phyloP scores from a whole-genome alignment of 129 eudicot species.

The Silybum marianum region DNA sequence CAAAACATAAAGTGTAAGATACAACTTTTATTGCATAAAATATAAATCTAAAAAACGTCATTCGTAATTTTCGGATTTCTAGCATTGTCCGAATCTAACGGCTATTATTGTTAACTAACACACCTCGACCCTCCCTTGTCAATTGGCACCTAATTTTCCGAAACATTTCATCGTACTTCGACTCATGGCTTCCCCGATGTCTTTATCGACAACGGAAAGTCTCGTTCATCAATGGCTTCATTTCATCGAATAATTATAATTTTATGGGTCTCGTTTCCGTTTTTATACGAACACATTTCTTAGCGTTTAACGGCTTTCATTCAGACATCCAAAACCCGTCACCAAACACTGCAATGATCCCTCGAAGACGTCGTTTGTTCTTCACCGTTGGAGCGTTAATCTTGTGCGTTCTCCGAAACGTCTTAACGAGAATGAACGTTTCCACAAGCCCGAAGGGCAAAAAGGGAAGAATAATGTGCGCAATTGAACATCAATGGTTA shows the following conservation, averaged over 20 bases:
- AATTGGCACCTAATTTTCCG: conserved; percentile 31
- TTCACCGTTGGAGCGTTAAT: conserved; percentile 45
- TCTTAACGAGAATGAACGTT: conserved; percentile 31
- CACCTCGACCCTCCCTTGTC: conserved; percentile 24
- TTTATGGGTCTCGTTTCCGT: conserved; percentile 43
- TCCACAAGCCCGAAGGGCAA: conserved; percentile 41
- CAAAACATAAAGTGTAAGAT: neutral
- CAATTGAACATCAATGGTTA: conserved; percentile 38
- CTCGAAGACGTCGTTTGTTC: conserved; percentile 49
- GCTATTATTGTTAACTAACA: conserved; percentile 1
- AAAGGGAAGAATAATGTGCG: conserved; percentile 26
- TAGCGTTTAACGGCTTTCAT: conserved; percentile 27
- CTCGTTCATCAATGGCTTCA: conserved; percentile 27
- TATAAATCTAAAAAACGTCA: neutral
- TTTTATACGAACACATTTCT: conserved; percentile 37
- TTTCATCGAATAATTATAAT: neutral
- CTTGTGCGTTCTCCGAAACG: conserved; percentile 26
- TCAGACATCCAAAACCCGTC: conserved; percentile 5
- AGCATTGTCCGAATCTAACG: conserved; percentile 29
- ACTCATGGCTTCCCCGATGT: conserved; percentile 17
- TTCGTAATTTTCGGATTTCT: neutral
- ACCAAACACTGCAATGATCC: conserved; percentile 23
- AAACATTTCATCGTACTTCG: conserved; percentile 21
- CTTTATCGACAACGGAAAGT: conserved; percentile 23
- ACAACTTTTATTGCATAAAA: neutral